Evolutionary conservation across 2,329 filamentous ascomycete genomes (phyloP), one percentile per base, ranked within the genome.

Genomic region (Laburnicola sp.): DNA sequence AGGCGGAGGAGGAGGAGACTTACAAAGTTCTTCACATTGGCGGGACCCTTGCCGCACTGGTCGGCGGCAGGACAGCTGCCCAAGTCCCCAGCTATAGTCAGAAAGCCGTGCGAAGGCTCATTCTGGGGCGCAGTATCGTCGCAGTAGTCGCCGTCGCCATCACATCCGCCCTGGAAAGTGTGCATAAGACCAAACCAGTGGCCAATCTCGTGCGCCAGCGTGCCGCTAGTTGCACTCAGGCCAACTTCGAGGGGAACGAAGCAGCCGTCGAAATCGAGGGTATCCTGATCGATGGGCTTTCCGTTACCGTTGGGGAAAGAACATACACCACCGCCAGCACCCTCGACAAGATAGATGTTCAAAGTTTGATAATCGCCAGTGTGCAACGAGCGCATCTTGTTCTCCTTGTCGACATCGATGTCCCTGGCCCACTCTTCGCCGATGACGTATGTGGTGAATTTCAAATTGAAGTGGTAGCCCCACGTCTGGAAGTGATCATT

Each of bases 261-360:
- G 48, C 56, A 59, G 6, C 56, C 56, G 32, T 59, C 56, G 11
- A 28, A 37, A 36, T 59, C 53, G 16, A 59, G 48, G 11, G 16
- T 41, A 3, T 36, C 28, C 39, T 55, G 56, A 10, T 48, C 35
- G n/a, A 59, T 36, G 21, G 48, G 44, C 9, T 42, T 28, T 6
- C 32, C 28, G 3, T 26, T 23, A 27, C 22, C 45, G 7, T 45
- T 23, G 16, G 57, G 57, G 9, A 55, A 37, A 3, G 49, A 55
- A 51, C 54, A 57, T 9, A 55, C 45, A 11, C 8, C 80, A 78
- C n/a, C 82, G 69, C 7, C 81, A 62, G 49, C 63, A 62, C 50
- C 69, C 65, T 50, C 82, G 72, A 54, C 82, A 69, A 82, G 81
- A 68, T 82, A 84, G 49, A 84, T 69, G 63, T 84, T 84, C 27